Conservation (phyloP, 2,329 filamentous ascomycete genomes). For the Pestalotiopsis sp. region DNA sequence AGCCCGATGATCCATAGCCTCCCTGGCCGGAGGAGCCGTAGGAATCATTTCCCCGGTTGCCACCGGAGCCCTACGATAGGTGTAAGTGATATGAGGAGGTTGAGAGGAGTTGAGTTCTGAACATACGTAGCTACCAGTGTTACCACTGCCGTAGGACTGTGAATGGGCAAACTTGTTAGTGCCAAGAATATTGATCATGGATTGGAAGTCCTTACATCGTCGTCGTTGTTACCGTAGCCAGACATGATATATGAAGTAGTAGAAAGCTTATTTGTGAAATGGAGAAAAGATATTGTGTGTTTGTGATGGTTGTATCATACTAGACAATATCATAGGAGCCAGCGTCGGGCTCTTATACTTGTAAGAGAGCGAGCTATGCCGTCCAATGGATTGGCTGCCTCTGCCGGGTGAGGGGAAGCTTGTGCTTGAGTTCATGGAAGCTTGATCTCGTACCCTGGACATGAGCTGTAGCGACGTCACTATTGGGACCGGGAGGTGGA, state of each 20-base stretch:
- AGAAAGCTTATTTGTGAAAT: neutral
- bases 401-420: conserved; percentile 1
- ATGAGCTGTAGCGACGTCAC: conserved; percentile 4
- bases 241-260: conserved; percentile 38
- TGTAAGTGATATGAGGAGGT: neutral
- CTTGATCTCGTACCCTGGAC: neutral
- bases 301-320: neutral
- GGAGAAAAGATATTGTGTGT: neutral
- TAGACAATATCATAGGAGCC: neutral
- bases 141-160: conserved; percentile 12
- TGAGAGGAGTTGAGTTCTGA: too few species aligned
- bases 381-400: neutral
- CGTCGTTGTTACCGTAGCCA: conserved; percentile 49
- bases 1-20: conserved; percentile 23
- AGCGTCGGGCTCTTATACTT: neutral
- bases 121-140: conserved; percentile 12
- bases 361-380: neutral
- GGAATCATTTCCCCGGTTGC: conserved; percentile 2
- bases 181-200: neutral
- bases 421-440: neutral
- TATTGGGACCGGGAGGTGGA: neutral
- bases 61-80: neutral
- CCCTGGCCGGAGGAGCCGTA: conserved; percentile 7
- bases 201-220: conserved; percentile 30
- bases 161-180: neutral